A percentile compares a stretch with the other conserved stretches of the same genome.
phyloP scores from a whole-genome alignment of 345 rosid species.

The Citrus medica region DNA sequence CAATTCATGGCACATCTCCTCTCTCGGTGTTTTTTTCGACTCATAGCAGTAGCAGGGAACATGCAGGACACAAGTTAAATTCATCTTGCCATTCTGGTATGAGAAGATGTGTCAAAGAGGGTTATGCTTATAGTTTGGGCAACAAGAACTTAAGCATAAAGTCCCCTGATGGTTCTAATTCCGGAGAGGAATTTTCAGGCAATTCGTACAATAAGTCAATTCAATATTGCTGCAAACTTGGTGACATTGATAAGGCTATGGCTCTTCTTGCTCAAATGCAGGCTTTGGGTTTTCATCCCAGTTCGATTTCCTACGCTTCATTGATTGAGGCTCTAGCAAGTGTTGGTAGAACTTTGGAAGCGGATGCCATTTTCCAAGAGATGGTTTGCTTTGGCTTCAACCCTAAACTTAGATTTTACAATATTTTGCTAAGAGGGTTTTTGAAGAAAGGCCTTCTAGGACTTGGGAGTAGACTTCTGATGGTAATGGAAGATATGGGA shows the following conservation, averaged over 20 bases:
- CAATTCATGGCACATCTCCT: neutral
- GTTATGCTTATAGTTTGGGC: neutral
- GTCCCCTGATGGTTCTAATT: neutral
- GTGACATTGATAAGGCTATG: conserved; percentile 51
- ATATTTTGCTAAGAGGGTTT: conserved; percentile 49
- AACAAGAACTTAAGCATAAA: neutral
- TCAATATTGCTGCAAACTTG: conserved; percentile 38
- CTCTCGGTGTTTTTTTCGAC: neutral
- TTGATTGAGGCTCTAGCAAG: conserved; percentile 44
- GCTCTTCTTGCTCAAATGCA: conserved; percentile 47
- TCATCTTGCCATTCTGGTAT: neutral
- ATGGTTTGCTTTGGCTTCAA: conserved; percentile 31
- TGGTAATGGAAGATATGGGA: conserved; percentile 31
- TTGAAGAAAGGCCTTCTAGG: conserved; percentile 54
- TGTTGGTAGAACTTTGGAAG: conserved; percentile 58
- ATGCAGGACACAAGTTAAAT: neutral
- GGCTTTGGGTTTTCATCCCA: conserved; percentile 41
- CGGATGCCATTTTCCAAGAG: conserved; percentile 59
- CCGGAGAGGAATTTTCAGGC: conserved; percentile 31
- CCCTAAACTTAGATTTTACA: conserved; percentile 33
- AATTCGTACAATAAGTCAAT: conserved; percentile 39
- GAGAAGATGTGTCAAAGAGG: neutral
- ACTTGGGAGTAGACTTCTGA: conserved; percentile 39
- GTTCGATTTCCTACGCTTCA: conserved; percentile 32
- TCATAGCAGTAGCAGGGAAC: neutral